Evolutionary conservation across 768 basidiomycete species (phyloP), one percentile per base, ranked within the genome.

Genomic region (Suillus lakei): DNA sequence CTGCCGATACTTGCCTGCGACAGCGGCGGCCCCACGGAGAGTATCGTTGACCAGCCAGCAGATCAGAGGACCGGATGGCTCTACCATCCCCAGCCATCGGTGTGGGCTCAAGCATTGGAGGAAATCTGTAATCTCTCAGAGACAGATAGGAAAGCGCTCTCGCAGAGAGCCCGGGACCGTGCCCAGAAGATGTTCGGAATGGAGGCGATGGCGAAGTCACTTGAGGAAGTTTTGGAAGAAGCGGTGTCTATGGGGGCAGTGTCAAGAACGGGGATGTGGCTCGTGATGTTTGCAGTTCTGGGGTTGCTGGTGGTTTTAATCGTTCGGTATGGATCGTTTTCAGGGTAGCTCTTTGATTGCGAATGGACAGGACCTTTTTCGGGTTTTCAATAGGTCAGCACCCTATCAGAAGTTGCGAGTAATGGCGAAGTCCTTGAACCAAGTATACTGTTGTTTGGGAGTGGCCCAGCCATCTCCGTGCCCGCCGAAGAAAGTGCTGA

Each of bases 1-100:
- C 76, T 99, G 0, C 95, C 96, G 0, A 91, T 99, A 1, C 78
- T 99, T 23, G 96, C 96, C 0, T 94, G 91, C 70, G 79, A 93
- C 72, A 89, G 86, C 64, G 94, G 93, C 18, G 97, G 97, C 3
- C 98, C 98, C 10, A 92, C 88, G 2, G 98, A 99, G 79, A 97
- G 92, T 62, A 79, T 97, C 34, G 73, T 90, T n/a, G 79, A 79
- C 64, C 48, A 65, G 6, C 77, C 77, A 2, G 48, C 63, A 10
- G 77, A 78, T 32, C 62, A 82, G 59, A 82, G 87, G 32, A 98
- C 96, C 0, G 97, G 96, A 0, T 91, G 93, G 86, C 81, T 98
- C 21, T 82, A 88, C 23, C 65, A 78, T 1, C 91, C 95, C 0
- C 82, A 86, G 23, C 71, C 88, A 0, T 79, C 83, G 1, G 74